These are phyloP conservation scores for Endoconidiophora laricicola DNA, from an alignment of 2,329 filamentous ascomycete genomes.

Conservation along the genomic window DNA sequence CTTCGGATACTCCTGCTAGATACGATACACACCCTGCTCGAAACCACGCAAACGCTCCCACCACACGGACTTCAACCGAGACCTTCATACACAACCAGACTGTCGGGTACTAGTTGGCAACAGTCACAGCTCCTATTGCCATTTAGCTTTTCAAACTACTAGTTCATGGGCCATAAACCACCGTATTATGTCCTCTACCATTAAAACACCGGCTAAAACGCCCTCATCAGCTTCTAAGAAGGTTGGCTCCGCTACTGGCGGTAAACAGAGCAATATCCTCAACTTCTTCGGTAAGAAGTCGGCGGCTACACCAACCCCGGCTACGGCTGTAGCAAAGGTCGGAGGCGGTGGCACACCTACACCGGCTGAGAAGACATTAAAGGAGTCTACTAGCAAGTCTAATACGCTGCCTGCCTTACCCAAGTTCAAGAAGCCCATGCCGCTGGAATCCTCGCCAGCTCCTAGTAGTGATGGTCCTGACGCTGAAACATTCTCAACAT, in stretches of 20 bases:
- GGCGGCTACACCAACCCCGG: constrained; percentile 18
- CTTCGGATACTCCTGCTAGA: too few species aligned
- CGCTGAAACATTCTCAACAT: constrained; percentile 37
- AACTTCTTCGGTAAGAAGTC: constrained; percentile 27
- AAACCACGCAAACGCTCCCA: too few species aligned
- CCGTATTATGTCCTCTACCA: background rate
- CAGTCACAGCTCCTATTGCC: too few species aligned
- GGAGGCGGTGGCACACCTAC: constrained; percentile 20
- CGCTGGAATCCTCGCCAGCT: constrained; percentile 44
- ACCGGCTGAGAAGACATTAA: constrained; percentile 15
- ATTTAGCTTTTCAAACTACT: too few species aligned
- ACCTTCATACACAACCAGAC: too few species aligned
- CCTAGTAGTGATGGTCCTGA: constrained; percentile 61
- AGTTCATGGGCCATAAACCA: background rate
- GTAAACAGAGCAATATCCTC: constrained; percentile 27
- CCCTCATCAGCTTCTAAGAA: constrained; percentile 19
- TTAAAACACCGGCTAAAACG: constrained; percentile 17
- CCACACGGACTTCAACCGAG: too few species aligned
- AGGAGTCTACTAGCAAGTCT: constrained; percentile 25
- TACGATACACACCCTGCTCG: too few species aligned
- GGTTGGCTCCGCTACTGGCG: constrained; percentile 14
- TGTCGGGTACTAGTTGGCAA: too few species aligned
- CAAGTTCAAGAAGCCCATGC: constrained; percentile 20
- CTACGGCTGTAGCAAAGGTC: constrained; percentile 20
- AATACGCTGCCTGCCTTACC: constrained; percentile 22